Percentiles rank a stretch among this genome's conserved stretches.
Evolutionary conservation across 176 grass and related monocot genomes (phyloP).

Genomic region (Zoysia pacifica): DNA sequence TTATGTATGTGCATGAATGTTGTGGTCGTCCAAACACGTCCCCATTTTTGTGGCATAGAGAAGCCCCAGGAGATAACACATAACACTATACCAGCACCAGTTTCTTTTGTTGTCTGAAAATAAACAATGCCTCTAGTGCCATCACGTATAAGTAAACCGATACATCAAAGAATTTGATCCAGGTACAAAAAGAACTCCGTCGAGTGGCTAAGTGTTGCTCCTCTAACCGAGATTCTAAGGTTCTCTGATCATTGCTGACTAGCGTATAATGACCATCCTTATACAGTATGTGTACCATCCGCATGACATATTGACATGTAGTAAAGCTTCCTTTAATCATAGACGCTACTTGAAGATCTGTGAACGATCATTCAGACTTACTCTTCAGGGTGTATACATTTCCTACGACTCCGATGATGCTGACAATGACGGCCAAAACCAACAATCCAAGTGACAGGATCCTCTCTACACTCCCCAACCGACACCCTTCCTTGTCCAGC

Average conservation of each 20-base stretch:
- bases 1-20: neutral
- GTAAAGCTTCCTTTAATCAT: slow-evolving; percentile 24
- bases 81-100: neutral
- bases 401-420: slow-evolving; percentile 68
- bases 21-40: neutral
- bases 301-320: slow-evolving; percentile 8
- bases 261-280: slow-evolving; percentile 31
- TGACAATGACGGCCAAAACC: slow-evolving; percentile 61
- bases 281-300: slow-evolving; percentile 21
- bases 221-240: slow-evolving; percentile 22
- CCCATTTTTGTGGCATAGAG: no score
- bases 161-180: slow-evolving; percentile 37
- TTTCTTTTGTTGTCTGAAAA: neutral
- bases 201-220: neutral
- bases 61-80: neutral
- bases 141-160: neutral
- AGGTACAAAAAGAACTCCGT: slow-evolving; percentile 33
- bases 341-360: slow-evolving; percentile 15
- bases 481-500: slow-evolving; percentile 71
- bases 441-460: slow-evolving; percentile 66
- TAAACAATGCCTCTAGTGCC: slow-evolving; percentile 2
- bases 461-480: slow-evolving; percentile 54
- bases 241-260: slow-evolving; percentile 36
- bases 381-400: slow-evolving; percentile 85
- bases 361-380: slow-evolving; percentile 54